Evolutionary conservation across 495 filamentous ascomycete species (phyloP), one percentile per base, ranked within the genome.

Genomic region (Neurospora hispaniola): DNA sequence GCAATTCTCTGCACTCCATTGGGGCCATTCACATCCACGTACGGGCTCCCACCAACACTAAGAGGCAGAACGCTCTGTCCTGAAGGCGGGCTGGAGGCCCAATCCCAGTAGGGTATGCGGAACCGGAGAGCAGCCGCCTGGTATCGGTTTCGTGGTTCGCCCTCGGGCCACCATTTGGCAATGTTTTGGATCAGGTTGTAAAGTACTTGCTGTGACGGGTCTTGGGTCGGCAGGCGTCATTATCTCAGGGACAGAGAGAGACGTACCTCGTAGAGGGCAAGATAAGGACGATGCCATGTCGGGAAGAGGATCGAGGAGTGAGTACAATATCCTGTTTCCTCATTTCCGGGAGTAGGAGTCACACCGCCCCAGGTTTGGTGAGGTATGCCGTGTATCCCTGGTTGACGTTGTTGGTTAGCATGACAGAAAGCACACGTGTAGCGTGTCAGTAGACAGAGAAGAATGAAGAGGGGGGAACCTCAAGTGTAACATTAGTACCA

Each of bases 221-320:
- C 1, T 62, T 62, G 0, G 54, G 27, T 66, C 31, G 35, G 27
- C 14, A 35, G 54, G 9, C 54, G 54, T 66, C 7, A 66, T 66
- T 16, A 41, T 5, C 73, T 78, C 71, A 79, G 74, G 70, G 5
- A 69, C 35, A 27, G 7, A 20, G 7, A 20, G 38, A 62, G 39
- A 41, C n/a, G 75, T 81, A 90, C 90, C 86, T 93, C 91, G 73
- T 88, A 88, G 41, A 93, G 79, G 43, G 86, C 85, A 71, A 92
- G 83, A 79, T 92, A 93, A 18, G 90, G 88, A 54, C 91, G 83
- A 81, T 93, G 90, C 91, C 91, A 93, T 23, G 89, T 86, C 44
- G 86, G 85, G 75, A 93, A 93, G 42, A 93, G 81, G 68, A 89
- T 86, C 10, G 88, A 91, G 12, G 83, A 81, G 79, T 93, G 91